Evolutionary conservation across 768 basidiomycete species (phyloP).

Genomic region (Hebeloma cylindrosporum): DNA sequence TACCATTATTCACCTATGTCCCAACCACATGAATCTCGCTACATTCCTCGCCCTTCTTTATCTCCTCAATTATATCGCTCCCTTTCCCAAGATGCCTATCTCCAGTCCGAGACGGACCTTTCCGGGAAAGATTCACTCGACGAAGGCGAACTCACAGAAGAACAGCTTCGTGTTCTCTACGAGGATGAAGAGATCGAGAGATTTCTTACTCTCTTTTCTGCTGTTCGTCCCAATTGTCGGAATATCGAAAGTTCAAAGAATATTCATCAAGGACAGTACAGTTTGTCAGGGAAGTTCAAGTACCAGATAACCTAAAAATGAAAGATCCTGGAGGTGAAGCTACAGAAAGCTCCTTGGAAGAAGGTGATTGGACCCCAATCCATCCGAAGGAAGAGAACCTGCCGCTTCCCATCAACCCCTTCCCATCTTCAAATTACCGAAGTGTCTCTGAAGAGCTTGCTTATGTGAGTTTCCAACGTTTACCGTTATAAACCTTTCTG

Average conservation of each 20-base stretch:
- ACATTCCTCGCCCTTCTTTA: too few relatives aligned
- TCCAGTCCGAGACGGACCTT: constrained; percentile 7
- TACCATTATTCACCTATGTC: neutral
- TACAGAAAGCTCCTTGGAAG: constrained; percentile 2
- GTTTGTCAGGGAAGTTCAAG: constrained; percentile 61
- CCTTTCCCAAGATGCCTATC: constrained; percentile 10
- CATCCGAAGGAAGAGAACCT: neutral
- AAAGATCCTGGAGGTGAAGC: neutral
- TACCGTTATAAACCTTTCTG: constrained; percentile 3
- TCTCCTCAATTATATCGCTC: too few relatives aligned
- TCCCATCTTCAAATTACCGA: neutral
- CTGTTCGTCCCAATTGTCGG: too few relatives aligned
- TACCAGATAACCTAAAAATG: constrained; percentile 21
- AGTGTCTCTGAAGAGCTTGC: constrained; percentile 30
- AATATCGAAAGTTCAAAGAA: too few relatives aligned
- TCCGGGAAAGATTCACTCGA: constrained; percentile 1
- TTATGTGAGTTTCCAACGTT: constrained; percentile 16
- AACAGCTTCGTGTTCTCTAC: constrained; percentile 55
- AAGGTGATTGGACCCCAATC: constrained; percentile 17
- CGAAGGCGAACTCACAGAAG: constrained; percentile 45
- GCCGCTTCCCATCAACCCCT: neutral
- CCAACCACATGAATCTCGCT: constrained; percentile 1
- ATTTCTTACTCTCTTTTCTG: constrained; percentile 60
- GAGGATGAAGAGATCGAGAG: constrained; percentile 65
- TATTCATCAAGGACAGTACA: constrained; percentile 21